phyloP scores from a whole-genome alignment of 1,284 basidiomycete genomes.

The Ganoderma resinaceum region DNA sequence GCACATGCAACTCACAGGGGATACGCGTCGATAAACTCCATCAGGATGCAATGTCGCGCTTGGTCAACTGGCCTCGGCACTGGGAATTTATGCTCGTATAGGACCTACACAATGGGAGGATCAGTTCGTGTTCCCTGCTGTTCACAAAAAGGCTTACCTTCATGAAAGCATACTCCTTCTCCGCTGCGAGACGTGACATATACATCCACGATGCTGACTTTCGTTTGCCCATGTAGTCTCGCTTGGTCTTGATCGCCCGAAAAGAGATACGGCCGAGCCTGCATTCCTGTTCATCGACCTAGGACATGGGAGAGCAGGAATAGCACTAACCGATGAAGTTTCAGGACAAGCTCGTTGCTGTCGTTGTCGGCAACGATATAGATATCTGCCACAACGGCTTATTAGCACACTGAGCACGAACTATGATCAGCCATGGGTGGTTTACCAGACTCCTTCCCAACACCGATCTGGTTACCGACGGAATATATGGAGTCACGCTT shows the following conservation, averaged over 20 bases:
- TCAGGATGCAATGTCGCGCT: conserved; percentile 92
- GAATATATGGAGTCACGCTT: conserved; percentile 88
- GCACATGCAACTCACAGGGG: conserved; percentile 71
- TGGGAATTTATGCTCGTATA: conserved; percentile 94
- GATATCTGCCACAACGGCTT: conserved; percentile 69
- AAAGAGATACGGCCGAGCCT: conserved; percentile 97
- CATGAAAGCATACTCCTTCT: conserved; percentile 99
- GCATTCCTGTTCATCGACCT: conserved; percentile 2
- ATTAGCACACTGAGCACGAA: background rate
- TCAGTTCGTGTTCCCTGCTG: conserved; percentile 38
- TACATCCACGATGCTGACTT: conserved; percentile 99
- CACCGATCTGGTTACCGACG: conserved; percentile 97
- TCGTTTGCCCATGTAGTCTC: conserved; percentile 96
- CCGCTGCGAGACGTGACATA: conserved; percentile 94
- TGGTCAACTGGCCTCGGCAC: conserved; percentile 96
- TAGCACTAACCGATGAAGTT: conserved; percentile 80
- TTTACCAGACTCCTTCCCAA: conserved; percentile 95
- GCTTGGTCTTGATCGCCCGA: conserved; percentile 95
- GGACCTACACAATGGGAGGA: conserved; percentile 59
- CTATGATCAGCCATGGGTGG: background rate
- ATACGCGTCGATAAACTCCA: conserved; percentile 96
- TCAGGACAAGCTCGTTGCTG: conserved; percentile 88
- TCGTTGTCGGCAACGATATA: conserved; percentile 90
- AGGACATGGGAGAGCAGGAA: background rate
- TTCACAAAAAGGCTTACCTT: conserved; percentile 57